Base-by-base conservation (phyloP, 164 flowering plant genomes). In the Vitis rupestris region DNA sequence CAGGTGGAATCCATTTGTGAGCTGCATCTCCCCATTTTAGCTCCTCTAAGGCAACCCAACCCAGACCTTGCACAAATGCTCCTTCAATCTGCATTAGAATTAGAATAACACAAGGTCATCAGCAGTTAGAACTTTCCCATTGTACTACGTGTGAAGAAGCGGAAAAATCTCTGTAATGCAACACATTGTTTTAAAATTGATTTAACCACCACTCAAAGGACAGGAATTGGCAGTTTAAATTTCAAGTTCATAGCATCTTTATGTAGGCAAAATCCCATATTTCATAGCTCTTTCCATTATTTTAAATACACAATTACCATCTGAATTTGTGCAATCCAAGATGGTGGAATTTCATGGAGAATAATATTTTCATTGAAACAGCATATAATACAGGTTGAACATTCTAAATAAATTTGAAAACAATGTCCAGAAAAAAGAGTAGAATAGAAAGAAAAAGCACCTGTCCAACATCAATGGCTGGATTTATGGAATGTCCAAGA, bases 401-500 rank as follows among this genome's bases (percentile, higher is more conserved):
- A 13, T 4, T 64, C 17, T 27, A 48, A 23, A 16, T 16, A 10
- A 31, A 72, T 44, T 9, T 50, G 65, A 13, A 53, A 47, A 68
- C 51, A 65, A 69, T 51, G 61, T 17, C 27, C 10, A n/a, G 23
- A 37, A 66, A 23, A 16, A 70, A 47, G 3, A 1, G 29, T 59
- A 55, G 44, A 66, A 50, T 37, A 37, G 31, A 52, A 30, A 47
- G n/a, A 12, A 53, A 37, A 31, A 23, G 29, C 67, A 95, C 99
- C 97, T 95, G 99, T 72, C 99, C 99, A 67, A 95, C 85, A 83
- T 95, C 99, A 72, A 95, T 87, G 2, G 98, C 98, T 61, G 99
- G 99, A 81, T 93, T 93, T 30, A 95, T 74, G 61, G 99, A 93
- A 79, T 80, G 76, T 58, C 99, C 99, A 62, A 95, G 97, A 88